A percentile compares a stretch with the other conserved stretches of the same genome.
These are phyloP conservation scores for Acanthochlamys bracteata DNA, from an alignment of 106 monocot genomes.

Conservation along the genomic window DNA sequence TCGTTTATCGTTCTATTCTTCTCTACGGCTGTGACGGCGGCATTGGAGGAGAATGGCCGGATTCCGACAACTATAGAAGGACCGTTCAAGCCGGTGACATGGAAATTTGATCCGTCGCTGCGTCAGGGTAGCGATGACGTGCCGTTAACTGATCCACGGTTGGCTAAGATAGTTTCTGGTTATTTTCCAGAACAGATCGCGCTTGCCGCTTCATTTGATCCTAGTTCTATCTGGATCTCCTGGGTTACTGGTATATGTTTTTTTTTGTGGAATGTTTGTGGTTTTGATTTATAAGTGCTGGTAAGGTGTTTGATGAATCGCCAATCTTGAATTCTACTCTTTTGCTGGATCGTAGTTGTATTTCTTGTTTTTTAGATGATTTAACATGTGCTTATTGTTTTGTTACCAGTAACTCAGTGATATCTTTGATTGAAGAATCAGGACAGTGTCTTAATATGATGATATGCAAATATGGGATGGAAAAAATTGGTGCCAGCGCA, in stretches of 20 bases:
- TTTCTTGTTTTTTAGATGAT: too few species aligned
- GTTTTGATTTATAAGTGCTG: not conserved
- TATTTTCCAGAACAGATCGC: constrained; percentile 76
- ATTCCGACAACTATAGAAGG: constrained; percentile 82
- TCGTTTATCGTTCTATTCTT: too few species aligned
- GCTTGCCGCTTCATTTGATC: constrained; percentile 58
- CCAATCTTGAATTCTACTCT: too few species aligned
- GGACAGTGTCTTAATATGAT: too few species aligned
- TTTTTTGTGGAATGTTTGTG: not conserved
- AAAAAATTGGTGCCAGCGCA: too few species aligned
- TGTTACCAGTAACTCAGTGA: too few species aligned
- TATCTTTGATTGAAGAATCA: too few species aligned
- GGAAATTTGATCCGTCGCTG: constrained; percentile 47
- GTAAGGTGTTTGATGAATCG: too few species aligned
- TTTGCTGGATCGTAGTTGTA: too few species aligned
- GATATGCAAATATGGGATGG: too few species aligned
- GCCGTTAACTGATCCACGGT: constrained; percentile 45
- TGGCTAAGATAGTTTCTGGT: constrained; percentile 33
- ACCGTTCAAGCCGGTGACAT: constrained; percentile 59
- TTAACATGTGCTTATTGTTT: too few species aligned
- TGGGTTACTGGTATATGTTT: constrained; percentile 67
- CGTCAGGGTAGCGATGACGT: constrained; percentile 70
- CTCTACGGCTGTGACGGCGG: not conserved
- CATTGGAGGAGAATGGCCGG: not conserved
- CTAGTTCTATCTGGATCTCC: constrained; percentile 73